Conservation (phyloP, 805 yeast genomes). For the Scheffersomyces lignosus region DNA sequence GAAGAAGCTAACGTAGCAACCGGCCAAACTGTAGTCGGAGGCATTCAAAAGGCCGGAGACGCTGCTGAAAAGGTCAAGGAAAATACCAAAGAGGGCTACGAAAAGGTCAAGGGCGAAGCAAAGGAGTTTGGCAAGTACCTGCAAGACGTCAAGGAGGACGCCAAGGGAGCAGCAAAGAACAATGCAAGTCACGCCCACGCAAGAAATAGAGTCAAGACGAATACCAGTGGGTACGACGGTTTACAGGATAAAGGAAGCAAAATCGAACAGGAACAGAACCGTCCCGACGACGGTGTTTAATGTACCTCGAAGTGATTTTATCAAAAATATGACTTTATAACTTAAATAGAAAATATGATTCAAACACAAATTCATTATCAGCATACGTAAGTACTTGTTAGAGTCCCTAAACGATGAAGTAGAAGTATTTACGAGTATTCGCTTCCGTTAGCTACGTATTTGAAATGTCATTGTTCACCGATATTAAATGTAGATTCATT, state of each 20-base stretch:
- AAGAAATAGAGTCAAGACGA: slow-evolving; percentile 23
- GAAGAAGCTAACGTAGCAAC: too few relatives aligned
- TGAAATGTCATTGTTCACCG: too few relatives aligned
- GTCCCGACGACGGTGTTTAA: slow-evolving; percentile 49
- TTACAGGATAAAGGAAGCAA: slow-evolving; percentile 46
- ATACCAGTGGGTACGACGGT: slow-evolving; percentile 35
- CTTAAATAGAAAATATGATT: slow-evolving; percentile 2
- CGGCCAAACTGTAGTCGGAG: slow-evolving; percentile 15
- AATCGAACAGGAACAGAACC: slow-evolving; percentile 43
- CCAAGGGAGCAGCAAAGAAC: slow-evolving; percentile 11
- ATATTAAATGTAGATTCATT: too few relatives aligned
- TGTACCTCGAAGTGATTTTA: too few relatives aligned
- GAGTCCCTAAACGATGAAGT: too few relatives aligned
- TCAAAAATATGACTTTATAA: too few relatives aligned
- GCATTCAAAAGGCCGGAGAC: slow-evolving; percentile 2
- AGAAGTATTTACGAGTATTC: too few relatives aligned
- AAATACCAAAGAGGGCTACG: neutral
- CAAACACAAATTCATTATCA: slow-evolving; percentile 1
- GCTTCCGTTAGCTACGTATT: too few relatives aligned
- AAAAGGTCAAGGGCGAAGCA: slow-evolving; percentile 2
- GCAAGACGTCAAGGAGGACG: slow-evolving; percentile 11
- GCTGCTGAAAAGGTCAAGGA: slow-evolving; percentile 9
- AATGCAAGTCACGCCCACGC: slow-evolving; percentile 8
- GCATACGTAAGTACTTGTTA: slow-evolving; percentile 1
- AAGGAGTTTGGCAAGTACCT: slow-evolving; percentile 1